Conservation (phyloP, 2,329 filamentous ascomycete species). For the Ophiostoma australiae region DNA sequence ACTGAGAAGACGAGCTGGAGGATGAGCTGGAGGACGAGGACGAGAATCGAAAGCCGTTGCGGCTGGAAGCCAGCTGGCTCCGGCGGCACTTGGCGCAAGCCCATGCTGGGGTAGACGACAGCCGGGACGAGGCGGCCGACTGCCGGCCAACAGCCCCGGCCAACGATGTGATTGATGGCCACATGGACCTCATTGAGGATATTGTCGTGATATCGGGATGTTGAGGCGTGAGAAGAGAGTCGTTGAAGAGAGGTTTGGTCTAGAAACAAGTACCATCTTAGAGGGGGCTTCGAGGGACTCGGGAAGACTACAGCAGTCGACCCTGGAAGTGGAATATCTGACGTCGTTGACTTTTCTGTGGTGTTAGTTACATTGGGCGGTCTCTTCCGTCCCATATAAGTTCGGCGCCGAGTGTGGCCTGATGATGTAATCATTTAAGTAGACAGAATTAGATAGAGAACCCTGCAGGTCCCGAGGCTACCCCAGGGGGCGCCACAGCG, state of each 20-base stretch:
- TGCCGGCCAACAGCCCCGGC: conserved; percentile 20
- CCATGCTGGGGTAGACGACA: conserved; percentile 20
- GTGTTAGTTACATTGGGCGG: conserved; percentile 1
- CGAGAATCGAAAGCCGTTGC: background rate
- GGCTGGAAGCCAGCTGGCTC: conserved; percentile 19
- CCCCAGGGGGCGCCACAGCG: background rate
- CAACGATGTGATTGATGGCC: conserved; percentile 16
- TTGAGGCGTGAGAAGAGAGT: no score
- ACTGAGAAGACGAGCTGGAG: background rate
- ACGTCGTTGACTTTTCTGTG: conserved; percentile 21
- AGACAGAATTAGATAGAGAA: background rate
- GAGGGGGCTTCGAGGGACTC: background rate
- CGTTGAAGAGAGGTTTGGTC: background rate
- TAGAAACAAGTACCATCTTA: background rate
- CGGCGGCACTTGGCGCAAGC: conserved; percentile 25
- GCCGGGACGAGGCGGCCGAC: background rate
- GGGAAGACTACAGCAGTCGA: background rate
- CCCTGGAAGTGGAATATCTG: conserved; percentile 15
- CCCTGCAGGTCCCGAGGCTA: background rate
- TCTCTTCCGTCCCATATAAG: background rate
- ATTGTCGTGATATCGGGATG: background rate
- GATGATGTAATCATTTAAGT: background rate
- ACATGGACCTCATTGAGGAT: conserved; percentile 9
- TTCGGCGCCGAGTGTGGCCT: background rate
- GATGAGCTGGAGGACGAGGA: conserved; percentile 28